Percentiles rank a stretch among this genome's conserved stretches.
Conservation (phyloP, 192 early-diverging fungal genomes). For the Coemansia sp. region DNA sequence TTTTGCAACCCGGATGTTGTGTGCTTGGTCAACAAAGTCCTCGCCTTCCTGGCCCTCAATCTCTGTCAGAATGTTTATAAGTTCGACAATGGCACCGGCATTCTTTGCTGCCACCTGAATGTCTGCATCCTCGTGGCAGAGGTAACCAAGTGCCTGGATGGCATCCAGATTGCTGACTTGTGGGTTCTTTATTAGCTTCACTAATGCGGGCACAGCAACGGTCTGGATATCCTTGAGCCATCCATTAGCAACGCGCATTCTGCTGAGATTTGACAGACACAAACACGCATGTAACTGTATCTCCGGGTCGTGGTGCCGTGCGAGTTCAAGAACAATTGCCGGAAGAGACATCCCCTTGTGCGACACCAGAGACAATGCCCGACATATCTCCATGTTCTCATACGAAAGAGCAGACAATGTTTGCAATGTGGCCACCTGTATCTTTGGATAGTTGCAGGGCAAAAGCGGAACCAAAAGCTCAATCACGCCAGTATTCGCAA, state of each 20-base stretch:
- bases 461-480: constrained; percentile 35
- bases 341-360: constrained; percentile 17
- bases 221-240: constrained; percentile 23
- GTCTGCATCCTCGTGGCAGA: constrained; percentile 54
- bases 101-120: constrained; percentile 44
- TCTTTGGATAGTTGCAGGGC: constrained; percentile 22
- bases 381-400: constrained; percentile 46
- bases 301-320: constrained; percentile 26
- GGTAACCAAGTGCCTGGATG: constrained; percentile 41
- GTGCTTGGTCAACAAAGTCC: constrained; percentile 45
- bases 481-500: constrained; percentile 47
- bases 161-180: constrained; percentile 18
- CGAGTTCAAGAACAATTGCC: constrained; percentile 29
- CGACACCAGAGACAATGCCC: constrained; percentile 19
- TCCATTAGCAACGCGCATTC: constrained; percentile 32
- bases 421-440: constrained; percentile 41
- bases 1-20: constrained; percentile 14
- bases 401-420: constrained; percentile 47
- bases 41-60: constrained; percentile 27
- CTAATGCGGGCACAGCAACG: constrained; percentile 42
- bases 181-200: constrained; percentile 22
- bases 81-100: constrained; percentile 36
- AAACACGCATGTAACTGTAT: constrained; percentile 40
- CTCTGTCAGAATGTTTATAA: constrained; percentile 25
- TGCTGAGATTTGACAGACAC: constrained; percentile 43